A percentile compares a stretch with the other conserved stretches of the same genome.
Conservation (phyloP, 1,284 basidiomycete genomes). For the Malassezia furfur region DNA sequence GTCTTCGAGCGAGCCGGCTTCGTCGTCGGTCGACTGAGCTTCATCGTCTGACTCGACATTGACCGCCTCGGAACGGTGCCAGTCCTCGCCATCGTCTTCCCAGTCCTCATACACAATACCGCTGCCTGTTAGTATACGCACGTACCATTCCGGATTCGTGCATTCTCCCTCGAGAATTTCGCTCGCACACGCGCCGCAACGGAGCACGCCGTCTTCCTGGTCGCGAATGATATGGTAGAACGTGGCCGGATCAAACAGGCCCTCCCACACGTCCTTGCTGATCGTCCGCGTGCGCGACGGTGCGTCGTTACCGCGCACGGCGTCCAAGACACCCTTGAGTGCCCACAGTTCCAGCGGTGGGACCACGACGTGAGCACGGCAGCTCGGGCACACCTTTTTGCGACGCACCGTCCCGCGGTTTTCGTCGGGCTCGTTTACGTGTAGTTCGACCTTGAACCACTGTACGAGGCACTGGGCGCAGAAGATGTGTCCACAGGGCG, state of each 20-base stretch:
- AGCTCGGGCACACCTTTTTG: slow-evolving; percentile 41
- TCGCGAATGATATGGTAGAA: slow-evolving; percentile 33
- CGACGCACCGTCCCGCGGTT: slow-evolving; percentile 20
- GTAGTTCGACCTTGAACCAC: slow-evolving; percentile 35
- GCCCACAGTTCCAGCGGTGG: slow-evolving; percentile 36
- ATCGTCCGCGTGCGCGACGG: slow-evolving; percentile 3
- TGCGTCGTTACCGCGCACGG: slow-evolving; percentile 20
- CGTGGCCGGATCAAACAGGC: slow-evolving; percentile 9
- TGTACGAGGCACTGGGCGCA: slow-evolving; percentile 38
- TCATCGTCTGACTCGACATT: slow-evolving; percentile 7
- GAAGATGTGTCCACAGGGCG: slow-evolving; percentile 42
- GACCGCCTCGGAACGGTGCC: slow-evolving; percentile 1
- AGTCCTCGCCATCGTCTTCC: slow-evolving; percentile 5
- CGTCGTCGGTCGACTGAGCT: slow-evolving; percentile 9
- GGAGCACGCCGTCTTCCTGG: slow-evolving; percentile 30
- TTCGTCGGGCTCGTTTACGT: slow-evolving; percentile 17
- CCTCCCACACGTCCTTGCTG: slow-evolving; percentile 12
- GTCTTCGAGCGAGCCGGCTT: slow-evolving; percentile 12
- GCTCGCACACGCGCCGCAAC: slow-evolving; percentile 33
- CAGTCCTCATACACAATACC: slow-evolving; percentile 16
- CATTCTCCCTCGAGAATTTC: slow-evolving; percentile 38
- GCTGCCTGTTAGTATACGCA: background rate
- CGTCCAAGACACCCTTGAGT: slow-evolving; percentile 32
- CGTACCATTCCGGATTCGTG: slow-evolving; percentile 32
- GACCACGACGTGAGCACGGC: slow-evolving; percentile 31